Evolutionary conservation across 116 monocot species (phyloP).

Genomic region (Phalaenopsis hybrid): DNA sequence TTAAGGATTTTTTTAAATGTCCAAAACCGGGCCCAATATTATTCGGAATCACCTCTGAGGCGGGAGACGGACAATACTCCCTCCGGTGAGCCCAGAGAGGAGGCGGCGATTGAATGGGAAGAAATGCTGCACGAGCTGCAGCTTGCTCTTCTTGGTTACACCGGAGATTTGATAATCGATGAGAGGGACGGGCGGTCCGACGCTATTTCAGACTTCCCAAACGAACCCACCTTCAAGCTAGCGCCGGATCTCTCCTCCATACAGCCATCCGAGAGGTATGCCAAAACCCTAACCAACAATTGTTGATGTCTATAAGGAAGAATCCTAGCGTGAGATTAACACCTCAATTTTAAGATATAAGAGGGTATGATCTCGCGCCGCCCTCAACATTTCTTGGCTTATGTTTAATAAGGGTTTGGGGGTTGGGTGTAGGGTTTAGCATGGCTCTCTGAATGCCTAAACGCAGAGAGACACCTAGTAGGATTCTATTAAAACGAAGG

Average conservation of each 20-base stretch:
- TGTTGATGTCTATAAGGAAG: background rate
- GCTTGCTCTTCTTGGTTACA: constrained; percentile 75
- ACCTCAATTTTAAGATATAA: background rate
- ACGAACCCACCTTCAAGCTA: constrained; percentile 64
- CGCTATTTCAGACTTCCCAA: constrained; percentile 4
- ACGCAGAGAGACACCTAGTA: too few species aligned
- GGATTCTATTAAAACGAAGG: too few species aligned
- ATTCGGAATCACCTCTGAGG: too few species aligned
- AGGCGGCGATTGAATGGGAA: background rate
- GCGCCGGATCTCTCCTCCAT: constrained; percentile 84
- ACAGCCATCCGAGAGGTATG: constrained; percentile 74
- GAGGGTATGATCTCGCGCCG: background rate
- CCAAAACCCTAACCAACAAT: background rate
- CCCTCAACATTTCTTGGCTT: too few species aligned
- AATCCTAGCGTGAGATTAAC: background rate
- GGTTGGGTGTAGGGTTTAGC: too few species aligned
- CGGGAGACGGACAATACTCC: background rate
- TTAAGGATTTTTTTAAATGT: too few species aligned
- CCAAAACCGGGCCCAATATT: too few species aligned
- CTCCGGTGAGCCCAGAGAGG: background rate
- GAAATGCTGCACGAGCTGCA: constrained; percentile 91
- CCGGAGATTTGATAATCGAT: constrained; percentile 87
- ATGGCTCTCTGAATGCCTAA: too few species aligned
- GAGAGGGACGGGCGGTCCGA: constrained; percentile 33
- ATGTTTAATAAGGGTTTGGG: too few species aligned